Evolutionary conservation across 2,329 filamentous ascomycete genomes (phyloP).

Genomic region (Penicillium occitanis): DNA sequence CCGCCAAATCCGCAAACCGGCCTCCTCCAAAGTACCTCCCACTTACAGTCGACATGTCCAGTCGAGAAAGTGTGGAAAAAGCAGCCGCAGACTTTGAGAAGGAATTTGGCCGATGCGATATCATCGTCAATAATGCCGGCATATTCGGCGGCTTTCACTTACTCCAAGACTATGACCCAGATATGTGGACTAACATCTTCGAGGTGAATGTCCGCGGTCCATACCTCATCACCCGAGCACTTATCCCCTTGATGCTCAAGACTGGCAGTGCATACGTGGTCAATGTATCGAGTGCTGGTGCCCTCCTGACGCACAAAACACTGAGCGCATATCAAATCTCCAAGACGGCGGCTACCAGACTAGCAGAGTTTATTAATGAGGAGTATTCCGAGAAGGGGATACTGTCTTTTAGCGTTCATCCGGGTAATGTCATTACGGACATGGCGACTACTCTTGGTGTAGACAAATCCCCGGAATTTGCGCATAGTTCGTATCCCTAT

Average conservation of each 20-base stretch:
- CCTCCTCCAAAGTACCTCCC: constrained; percentile 33
- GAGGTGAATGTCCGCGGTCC: constrained; percentile 53
- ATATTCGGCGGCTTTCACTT: constrained; percentile 29
- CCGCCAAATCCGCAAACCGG: constrained; percentile 27
- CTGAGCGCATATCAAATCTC: constrained; percentile 49
- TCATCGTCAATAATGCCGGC: constrained; percentile 53
- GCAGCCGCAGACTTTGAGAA: constrained; percentile 32
- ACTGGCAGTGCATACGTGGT: constrained; percentile 45
- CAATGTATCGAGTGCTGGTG: constrained; percentile 50
- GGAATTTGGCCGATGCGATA: constrained; percentile 40
- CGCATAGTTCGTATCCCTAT: neutral
- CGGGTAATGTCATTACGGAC: constrained; percentile 49
- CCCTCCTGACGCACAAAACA: constrained; percentile 35
- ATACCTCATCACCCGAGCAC: constrained; percentile 47
- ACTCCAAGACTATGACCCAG: constrained; percentile 38
- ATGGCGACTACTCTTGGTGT: constrained; percentile 30
- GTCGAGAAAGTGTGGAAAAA: constrained; percentile 33
- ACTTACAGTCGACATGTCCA: constrained; percentile 38
- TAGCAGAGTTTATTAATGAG: constrained; percentile 47
- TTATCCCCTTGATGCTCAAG: constrained; percentile 45
- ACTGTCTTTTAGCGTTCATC: constrained; percentile 46
- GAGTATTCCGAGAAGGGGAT: constrained; percentile 46
- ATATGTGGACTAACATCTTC: constrained; percentile 45
- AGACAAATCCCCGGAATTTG: neutral
- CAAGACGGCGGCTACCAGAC: constrained; percentile 48